These are phyloP conservation scores for Triadica sebifera DNA, from an alignment of 345 rosid genomes.

Conservation along the genomic window DNA sequence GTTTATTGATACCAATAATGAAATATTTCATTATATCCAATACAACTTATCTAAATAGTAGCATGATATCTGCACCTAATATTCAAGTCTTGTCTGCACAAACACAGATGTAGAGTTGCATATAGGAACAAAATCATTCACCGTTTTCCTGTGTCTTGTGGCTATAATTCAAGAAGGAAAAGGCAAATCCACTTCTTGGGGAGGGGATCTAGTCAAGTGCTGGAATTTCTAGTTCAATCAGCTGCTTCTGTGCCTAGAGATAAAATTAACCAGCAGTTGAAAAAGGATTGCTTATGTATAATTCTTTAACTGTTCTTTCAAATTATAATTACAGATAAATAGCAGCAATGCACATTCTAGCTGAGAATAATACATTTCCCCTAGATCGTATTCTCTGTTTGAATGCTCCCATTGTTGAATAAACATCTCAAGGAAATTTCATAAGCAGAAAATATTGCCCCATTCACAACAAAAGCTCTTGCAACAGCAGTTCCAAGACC, in stretches of 20 bases:
- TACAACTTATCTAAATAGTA: neutral
- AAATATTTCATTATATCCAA: too few relatives aligned
- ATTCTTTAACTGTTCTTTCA: neutral
- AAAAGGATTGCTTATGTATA: neutral
- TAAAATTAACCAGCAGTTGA: neutral
- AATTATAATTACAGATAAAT: neutral
- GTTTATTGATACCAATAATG: too few relatives aligned
- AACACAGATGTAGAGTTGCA: neutral
- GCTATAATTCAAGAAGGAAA: neutral
- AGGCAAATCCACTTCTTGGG: neutral
- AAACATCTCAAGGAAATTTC: slow-evolving; percentile 83
- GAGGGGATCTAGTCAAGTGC: neutral
- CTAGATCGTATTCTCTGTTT: slow-evolving; percentile 40
- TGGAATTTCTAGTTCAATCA: neutral
- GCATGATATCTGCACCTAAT: neutral
- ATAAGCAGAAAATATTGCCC: slow-evolving; percentile 79
- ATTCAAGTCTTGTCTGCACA: neutral
- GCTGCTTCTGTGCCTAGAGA: neutral
- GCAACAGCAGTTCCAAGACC: slow-evolving; percentile 98
- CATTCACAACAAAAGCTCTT: slow-evolving; percentile 93
- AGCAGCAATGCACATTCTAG: neutral
- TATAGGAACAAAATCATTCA: neutral
- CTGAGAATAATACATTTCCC: neutral
- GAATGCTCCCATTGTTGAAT: slow-evolving; percentile 46
- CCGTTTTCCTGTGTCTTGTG: neutral